Evolutionary conservation across 2,329 filamentous ascomycete species (phyloP).

Genomic region (Bipolaris victoriae): DNA sequence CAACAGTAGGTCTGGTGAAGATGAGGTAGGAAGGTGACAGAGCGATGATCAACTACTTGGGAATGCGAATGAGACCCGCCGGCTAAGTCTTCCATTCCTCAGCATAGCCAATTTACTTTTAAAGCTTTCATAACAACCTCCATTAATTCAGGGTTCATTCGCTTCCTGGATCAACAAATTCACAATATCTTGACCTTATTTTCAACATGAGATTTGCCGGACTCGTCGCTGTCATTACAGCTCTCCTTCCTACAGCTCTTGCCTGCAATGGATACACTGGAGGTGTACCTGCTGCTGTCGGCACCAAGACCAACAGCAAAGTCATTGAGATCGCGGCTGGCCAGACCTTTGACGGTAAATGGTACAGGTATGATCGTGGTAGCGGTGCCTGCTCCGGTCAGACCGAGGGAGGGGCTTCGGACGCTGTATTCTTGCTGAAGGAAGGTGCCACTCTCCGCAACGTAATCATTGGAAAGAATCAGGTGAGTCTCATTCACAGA

Average conservation of each 20-base stretch:
- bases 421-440: slow-evolving; percentile 55
- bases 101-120: slow-evolving; percentile 9
- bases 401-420: slow-evolving; percentile 25
- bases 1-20: slow-evolving; percentile 5
- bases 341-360: slow-evolving; percentile 30
- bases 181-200: background rate
- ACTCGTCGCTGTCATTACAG: slow-evolving; percentile 22
- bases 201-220: slow-evolving; percentile 25
- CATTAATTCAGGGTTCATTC: background rate
- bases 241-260: slow-evolving; percentile 29
- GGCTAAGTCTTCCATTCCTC: slow-evolving; percentile 3
- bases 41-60: slow-evolving; percentile 4
- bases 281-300: slow-evolving; percentile 31
- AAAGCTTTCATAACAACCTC: slow-evolving; percentile 2
- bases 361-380: slow-evolving; percentile 36
- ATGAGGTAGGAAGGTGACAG: background rate
- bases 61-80: slow-evolving; percentile 4
- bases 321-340: slow-evolving; percentile 35
- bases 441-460: slow-evolving; percentile 58
- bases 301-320: slow-evolving; percentile 36
- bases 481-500: slow-evolving; percentile 22
- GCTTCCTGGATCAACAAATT: background rate
- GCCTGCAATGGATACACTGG: slow-evolving; percentile 36
- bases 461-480: slow-evolving; percentile 59
- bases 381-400: slow-evolving; percentile 33